Conservation (phyloP, 345 rosid species). For the Excoecaria agallocha region DNA sequence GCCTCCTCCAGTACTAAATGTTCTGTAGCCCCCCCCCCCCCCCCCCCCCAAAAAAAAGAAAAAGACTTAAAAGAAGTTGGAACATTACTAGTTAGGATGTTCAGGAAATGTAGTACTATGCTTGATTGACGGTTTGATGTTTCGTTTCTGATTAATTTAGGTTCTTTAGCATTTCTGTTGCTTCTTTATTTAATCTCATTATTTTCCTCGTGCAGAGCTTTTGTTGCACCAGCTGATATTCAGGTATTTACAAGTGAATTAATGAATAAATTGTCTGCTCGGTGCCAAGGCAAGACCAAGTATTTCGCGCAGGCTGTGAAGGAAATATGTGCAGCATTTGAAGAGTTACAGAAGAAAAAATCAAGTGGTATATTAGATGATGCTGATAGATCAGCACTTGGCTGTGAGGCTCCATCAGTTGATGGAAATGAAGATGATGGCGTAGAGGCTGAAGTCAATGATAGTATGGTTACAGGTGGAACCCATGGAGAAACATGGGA, state of each 20-base stretch:
- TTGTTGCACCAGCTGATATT: conserved; percentile 76
- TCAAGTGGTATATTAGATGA: conserved; percentile 42
- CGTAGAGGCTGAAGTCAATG: conserved; percentile 38
- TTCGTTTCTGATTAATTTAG: background rate
- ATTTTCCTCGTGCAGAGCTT: conserved; percentile 59
- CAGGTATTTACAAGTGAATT: conserved; percentile 75
- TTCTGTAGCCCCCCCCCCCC: too few species aligned
- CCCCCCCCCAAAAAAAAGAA: too few species aligned
- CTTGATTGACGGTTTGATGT: background rate
- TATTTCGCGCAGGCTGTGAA: conserved; percentile 74
- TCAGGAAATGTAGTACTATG: background rate
- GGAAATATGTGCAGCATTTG: conserved; percentile 81
- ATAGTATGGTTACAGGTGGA: conserved; percentile 26
- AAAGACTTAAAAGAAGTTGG: background rate
- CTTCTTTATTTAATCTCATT: conserved; percentile 14
- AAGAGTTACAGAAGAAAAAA: conserved; percentile 53
- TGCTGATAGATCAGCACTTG: conserved; percentile 33
- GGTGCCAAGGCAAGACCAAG: conserved; percentile 75
- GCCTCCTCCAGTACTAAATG: background rate
- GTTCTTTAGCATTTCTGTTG: background rate
- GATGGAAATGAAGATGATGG: conserved; percentile 46
- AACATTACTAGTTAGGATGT: conserved; percentile 3
- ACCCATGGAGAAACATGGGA: conserved; percentile 33
- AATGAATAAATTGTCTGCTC: conserved; percentile 56
- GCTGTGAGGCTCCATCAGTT: conserved; percentile 41